Percentiles rank a stretch among this genome's conserved stretches.
Conservation (phyloP, 208 protist genomes). For the Wallacemonas sp. region DNA sequence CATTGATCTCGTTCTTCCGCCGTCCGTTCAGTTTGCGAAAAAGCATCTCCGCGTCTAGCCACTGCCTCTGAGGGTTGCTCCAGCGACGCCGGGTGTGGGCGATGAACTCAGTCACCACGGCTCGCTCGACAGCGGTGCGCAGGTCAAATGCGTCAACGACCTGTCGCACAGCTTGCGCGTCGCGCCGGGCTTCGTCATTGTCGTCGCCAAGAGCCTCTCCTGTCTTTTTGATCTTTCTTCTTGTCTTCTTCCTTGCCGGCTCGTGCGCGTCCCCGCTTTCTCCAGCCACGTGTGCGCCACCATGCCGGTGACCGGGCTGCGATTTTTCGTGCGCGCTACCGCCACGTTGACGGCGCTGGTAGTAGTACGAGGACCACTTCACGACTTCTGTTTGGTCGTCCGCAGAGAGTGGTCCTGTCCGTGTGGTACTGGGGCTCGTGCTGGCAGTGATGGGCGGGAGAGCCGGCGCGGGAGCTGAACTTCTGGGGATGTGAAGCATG, state of each 20-base stretch:
- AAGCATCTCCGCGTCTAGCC: neutral
- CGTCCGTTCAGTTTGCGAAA: neutral
- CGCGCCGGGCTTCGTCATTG: neutral
- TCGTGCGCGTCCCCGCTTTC: no score
- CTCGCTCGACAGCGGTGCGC: neutral
- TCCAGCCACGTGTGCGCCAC: no score
- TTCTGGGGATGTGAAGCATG: no score
- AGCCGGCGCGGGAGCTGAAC: no score
- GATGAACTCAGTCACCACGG: neutral
- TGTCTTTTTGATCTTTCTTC: neutral
- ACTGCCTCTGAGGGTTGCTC: constrained; percentile 10
- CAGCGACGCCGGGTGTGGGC: constrained; percentile 5
- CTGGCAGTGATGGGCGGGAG: no score
- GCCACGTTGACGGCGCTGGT: neutral
- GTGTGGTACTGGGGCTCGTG: neutral
- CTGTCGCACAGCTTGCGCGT: neutral
- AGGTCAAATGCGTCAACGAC: neutral
- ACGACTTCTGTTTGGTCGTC: constrained; percentile 4
- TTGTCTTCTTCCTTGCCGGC: neutral
- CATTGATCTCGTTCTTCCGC: no score
- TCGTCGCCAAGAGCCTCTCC: neutral
- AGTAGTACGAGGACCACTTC: constrained; percentile 13
- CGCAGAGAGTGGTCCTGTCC: neutral
- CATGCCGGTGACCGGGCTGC: no score
- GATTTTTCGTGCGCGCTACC: no score